These are phyloP conservation scores for Odonthalia washingtoniensis DNA, from an alignment of 31 red algal genomes.

Conservation along the genomic window DNA sequence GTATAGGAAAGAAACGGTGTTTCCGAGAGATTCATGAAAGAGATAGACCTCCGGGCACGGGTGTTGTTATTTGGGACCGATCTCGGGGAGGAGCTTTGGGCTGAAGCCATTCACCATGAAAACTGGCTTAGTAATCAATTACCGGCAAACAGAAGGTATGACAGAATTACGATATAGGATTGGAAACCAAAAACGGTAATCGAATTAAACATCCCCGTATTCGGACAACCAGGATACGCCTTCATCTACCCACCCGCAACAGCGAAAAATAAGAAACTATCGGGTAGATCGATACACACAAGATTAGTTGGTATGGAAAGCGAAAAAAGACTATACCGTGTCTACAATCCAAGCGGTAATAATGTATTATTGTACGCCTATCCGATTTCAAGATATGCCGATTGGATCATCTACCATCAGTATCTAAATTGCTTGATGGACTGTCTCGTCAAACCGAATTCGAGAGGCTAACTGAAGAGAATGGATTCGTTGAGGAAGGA, in stretches of 20 bases:
- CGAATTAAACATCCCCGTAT: neutral
- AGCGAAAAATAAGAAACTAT: conserved; percentile 4
- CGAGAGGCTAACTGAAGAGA: neutral
- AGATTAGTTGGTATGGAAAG: conserved; percentile 41
- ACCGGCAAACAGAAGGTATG: neutral
- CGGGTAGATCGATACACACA: neutral
- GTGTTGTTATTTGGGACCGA: conserved; percentile 29
- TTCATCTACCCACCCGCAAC: conserved; percentile 21
- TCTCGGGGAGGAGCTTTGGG: conserved; percentile 38
- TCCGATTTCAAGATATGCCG: conserved; percentile 7
- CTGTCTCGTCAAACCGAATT: conserved; percentile 3
- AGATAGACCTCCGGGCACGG: conserved; percentile 32
- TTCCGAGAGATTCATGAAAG: conserved; percentile 38
- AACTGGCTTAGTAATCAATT: conserved; percentile 43
- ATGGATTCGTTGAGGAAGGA: conserved; percentile 7
- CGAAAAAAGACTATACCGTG: neutral
- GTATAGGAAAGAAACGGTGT: conserved; percentile 27
- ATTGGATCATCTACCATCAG: neutral
- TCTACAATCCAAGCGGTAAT: neutral
- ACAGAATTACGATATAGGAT: neutral
- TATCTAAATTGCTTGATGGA: neutral
- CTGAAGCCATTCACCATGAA: conserved; percentile 25
- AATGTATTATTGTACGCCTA: conserved; percentile 4
- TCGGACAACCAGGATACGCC: conserved; percentile 33
- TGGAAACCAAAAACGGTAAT: neutral